phyloP scores from a whole-genome alignment of 768 basidiomycete species.

The Leccinum ochraceum region DNA sequence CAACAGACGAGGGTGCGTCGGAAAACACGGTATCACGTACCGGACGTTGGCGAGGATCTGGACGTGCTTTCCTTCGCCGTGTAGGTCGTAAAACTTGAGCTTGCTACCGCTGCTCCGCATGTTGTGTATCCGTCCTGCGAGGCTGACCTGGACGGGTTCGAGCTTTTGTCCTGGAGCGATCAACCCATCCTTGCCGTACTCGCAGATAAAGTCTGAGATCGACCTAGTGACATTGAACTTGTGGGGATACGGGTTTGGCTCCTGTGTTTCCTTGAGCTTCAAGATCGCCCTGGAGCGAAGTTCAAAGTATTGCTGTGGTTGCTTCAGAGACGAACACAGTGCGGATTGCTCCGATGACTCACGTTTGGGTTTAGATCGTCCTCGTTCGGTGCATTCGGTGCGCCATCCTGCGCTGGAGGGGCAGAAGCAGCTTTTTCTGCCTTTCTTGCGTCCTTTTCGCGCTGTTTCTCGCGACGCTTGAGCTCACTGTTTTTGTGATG shows the following conservation, averaged over 20 bases:
- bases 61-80: slow-evolving; percentile 88
- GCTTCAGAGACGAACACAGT: not conserved
- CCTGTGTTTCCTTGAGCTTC: slow-evolving; percentile 78
- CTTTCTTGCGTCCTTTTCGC: slow-evolving; percentile 72
- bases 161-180: slow-evolving; percentile 69
- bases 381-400: slow-evolving; percentile 53
- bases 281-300: slow-evolving; percentile 87
- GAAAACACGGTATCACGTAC: slow-evolving; percentile 38
- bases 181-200: slow-evolving; percentile 73
- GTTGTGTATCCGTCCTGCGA: slow-evolving; percentile 92
- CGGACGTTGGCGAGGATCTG: slow-evolving; percentile 95
- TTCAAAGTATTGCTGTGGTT: slow-evolving; percentile 90
- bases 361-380: slow-evolving; percentile 92
- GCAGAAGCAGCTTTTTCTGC: slow-evolving; percentile 68
- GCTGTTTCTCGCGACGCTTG: slow-evolving; percentile 89
- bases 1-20: no score
- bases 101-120: slow-evolving; percentile 82
- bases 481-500: slow-evolving; percentile 66
- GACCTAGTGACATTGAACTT: slow-evolving; percentile 92
- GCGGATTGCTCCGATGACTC: slow-evolving; percentile 34
- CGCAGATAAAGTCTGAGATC: slow-evolving; percentile 68
- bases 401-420: slow-evolving; percentile 35
- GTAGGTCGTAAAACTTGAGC: slow-evolving; percentile 92
- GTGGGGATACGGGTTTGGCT: slow-evolving; percentile 97
- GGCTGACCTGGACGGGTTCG: slow-evolving; percentile 53